These are phyloP conservation scores for Nitzschia sp. DNA, from an alignment of 108 stramenopile genomes.

Conservation along the genomic window DNA sequence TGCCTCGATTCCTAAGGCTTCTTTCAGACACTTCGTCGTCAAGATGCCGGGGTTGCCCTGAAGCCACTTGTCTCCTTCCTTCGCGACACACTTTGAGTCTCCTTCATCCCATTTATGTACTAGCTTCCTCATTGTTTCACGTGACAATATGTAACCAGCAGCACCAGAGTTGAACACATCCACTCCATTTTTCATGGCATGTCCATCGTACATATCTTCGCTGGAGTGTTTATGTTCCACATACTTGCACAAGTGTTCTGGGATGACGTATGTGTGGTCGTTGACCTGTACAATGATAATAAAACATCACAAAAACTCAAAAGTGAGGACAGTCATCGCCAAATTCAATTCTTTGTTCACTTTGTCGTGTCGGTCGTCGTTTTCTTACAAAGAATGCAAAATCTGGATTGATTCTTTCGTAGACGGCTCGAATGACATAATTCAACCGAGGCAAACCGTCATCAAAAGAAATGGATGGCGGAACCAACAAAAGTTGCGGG, in stretches of 20 bases:
- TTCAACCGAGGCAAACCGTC: constrained; percentile 71
- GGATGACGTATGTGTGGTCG: constrained; percentile 90
- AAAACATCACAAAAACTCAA: too few species aligned
- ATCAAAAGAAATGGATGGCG: constrained; percentile 54
- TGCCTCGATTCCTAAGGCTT: constrained; percentile 47
- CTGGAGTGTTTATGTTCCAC: constrained; percentile 50
- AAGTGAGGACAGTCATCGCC: too few species aligned
- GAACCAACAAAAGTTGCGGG: constrained; percentile 73
- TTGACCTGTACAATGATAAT: too few species aligned
- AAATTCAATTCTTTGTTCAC: too few species aligned
- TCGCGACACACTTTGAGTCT: constrained; percentile 49
- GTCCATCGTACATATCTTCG: constrained; percentile 78
- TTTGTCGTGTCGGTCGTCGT: too few species aligned
- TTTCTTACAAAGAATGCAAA: constrained; percentile 91
- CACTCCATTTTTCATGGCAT: constrained; percentile 64
- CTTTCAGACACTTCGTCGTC: constrained; percentile 68
- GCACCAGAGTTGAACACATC: constrained; percentile 86
- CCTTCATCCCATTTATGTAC: constrained; percentile 64
- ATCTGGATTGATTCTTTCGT: constrained; percentile 69
- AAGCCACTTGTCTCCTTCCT: constrained; percentile 58
- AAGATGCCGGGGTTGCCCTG: constrained; percentile 76
- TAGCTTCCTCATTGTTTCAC: constrained; percentile 70
- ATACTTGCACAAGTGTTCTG: constrained; percentile 76
- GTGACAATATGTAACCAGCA: constrained; percentile 79
- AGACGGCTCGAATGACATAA: constrained; percentile 66